phyloP scores from a whole-genome alignment of 2,329 filamentous ascomycete species.

The Fusarium scirpi region DNA sequence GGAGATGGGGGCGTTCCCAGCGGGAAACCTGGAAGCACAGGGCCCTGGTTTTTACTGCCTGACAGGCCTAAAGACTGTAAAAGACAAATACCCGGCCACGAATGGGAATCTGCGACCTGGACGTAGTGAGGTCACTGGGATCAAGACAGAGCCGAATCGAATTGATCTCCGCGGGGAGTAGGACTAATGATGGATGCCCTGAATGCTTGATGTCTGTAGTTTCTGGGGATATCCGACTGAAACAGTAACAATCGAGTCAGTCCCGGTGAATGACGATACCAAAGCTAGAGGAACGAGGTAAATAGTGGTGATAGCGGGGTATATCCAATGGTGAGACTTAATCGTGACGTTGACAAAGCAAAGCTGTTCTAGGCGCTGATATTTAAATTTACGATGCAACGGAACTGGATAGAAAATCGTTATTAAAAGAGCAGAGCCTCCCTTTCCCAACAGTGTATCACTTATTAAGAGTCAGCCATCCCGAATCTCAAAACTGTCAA shows the following conservation, averaged over 20 bases:
- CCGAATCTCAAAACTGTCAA: neutral
- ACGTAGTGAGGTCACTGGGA: slow-evolving; percentile 34
- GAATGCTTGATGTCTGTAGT: slow-evolving; percentile 2
- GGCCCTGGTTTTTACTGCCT: slow-evolving; percentile 10
- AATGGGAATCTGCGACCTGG: neutral
- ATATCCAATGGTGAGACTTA: slow-evolving; percentile 20
- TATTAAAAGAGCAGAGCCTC: slow-evolving; percentile 14
- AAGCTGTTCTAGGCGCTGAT: neutral
- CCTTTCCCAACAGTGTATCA: neutral
- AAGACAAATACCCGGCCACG: neutral
- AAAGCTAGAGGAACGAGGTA: slow-evolving; percentile 18
- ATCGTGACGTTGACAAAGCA: slow-evolving; percentile 23
- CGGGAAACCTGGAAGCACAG: slow-evolving; percentile 39
- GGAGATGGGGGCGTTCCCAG: slow-evolving; percentile 38
- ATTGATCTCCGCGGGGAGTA: slow-evolving; percentile 3
- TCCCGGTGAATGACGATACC: slow-evolving; percentile 18
- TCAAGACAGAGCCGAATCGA: slow-evolving; percentile 8
- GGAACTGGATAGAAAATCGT: neutral
- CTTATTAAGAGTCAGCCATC: neutral
- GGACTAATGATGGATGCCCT: neutral
- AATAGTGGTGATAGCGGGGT: slow-evolving; percentile 35
- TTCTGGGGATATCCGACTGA: slow-evolving; percentile 5
- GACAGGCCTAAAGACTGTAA: neutral
- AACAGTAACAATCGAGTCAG: neutral
- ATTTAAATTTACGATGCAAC: neutral